Evolutionary conservation across 73 alveolate genomes (phyloP).

Genomic region (Blepharisma stoltei): DNA sequence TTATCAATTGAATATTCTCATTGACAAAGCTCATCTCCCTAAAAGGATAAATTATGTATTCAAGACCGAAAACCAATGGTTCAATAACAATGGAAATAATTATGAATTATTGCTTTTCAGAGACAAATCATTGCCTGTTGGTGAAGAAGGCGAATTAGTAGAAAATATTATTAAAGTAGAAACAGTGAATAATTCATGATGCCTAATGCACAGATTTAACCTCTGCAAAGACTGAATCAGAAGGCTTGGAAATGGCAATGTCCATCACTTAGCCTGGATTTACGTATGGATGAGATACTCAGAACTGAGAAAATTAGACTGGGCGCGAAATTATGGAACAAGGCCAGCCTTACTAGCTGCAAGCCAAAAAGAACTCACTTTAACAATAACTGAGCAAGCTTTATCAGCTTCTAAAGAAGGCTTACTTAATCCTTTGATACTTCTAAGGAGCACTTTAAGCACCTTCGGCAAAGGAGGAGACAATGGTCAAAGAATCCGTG

Average conservation of each 20-base stretch:
- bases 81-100: constrained; percentile 13
- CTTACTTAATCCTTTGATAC: background rate
- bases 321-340: constrained; percentile 92
- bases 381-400: background rate
- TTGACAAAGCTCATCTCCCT: background rate
- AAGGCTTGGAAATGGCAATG: constrained; percentile 40
- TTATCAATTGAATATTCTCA: background rate
- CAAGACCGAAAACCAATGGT: background rate
- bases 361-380: constrained; percentile 40
- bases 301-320: constrained; percentile 60
- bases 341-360: constrained; percentile 71
- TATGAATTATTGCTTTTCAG: background rate
- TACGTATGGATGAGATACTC: constrained; percentile 76
- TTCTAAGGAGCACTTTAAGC: constrained; percentile 44
- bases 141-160: constrained; percentile 56
- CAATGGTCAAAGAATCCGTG: constrained; percentile 89
- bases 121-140: constrained; percentile 28
- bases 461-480: constrained; percentile 91
- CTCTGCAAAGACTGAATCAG: constrained; percentile 52
- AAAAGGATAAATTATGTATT: background rate
- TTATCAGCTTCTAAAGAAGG: background rate
- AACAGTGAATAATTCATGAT: constrained; percentile 72
- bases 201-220: constrained; percentile 76
- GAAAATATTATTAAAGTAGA: constrained; percentile 61
- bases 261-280: constrained; percentile 42